Evolutionary conservation across 345 rosid genomes (phyloP), one percentile per base, ranked within the genome.

Genomic region (Eucalyptus pauciflora): DNA sequence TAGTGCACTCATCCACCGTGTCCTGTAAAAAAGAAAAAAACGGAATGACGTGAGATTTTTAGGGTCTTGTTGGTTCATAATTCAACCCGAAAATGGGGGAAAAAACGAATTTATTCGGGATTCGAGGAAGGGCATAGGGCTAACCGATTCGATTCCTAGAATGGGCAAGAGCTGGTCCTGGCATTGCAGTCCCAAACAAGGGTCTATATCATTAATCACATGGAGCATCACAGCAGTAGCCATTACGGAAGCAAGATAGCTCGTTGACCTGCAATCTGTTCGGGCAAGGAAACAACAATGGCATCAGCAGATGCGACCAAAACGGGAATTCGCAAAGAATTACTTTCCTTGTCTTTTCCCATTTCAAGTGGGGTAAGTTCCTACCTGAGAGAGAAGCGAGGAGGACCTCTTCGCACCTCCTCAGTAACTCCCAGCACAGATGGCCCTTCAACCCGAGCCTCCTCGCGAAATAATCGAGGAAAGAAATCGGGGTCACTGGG

Each of bases 401-500:
- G 24, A 95, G 88, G n/a, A 92, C 81, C 29, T 46, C 89, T 88
- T 94, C 94, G 62, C 95, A 95, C 86, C 96, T 93, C 91, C 92
- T 86, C 79, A 94, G 89, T 86, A 96, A 94, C 76, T 95, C 95
- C 92, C 90, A 89, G 50, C 94, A 94, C 71, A 93, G 92, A 91
- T 87, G 88, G 88, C 88, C 94, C 92, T 91, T 94, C 48, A 95
- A 91, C 8, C 94, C 95, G n/a, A 96, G 93, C 91, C 94, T 94
- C 92, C 96, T 93, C 16, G 94, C 90, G 31, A 96, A 89, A 90
- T 92, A 91, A 91, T 96, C 96, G 56, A 96, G 89, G 88, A 95
- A 96, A 7, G 97, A 93, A 58, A 94, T 83, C 50, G 97, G 94
- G 83, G 96, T 95, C 16, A 96, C 94, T 18, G 98, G 98, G 87